Conservation (phyloP, 257 asterid species). For the Solanum dulcamara region DNA sequence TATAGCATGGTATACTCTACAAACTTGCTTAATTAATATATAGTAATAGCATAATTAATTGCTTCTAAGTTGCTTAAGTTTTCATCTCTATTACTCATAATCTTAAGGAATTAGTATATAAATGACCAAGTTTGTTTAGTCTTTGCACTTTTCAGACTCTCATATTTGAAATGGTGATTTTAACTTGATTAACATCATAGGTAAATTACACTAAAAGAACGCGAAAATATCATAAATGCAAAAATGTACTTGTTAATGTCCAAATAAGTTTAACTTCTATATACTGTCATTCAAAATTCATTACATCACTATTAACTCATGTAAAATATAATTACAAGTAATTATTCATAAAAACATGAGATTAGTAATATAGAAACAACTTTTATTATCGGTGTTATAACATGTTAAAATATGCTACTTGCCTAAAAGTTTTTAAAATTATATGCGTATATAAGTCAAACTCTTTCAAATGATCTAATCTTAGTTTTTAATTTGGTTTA, state of each 20-base stretch:
- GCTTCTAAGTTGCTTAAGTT: not conserved
- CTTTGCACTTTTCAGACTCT: not conserved
- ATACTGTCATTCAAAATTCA: not conserved
- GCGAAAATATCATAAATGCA: not conserved
- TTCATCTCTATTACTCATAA: not conserved
- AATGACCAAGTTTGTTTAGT: not conserved
- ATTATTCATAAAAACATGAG: not conserved
- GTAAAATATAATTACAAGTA: not conserved
- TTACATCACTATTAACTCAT: not conserved
- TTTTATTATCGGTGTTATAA: too few species aligned
- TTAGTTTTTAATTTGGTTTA: not conserved
- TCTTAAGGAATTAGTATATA: not conserved
- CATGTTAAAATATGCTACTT: too few species aligned
- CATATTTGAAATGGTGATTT: not conserved
- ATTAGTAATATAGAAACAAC: not conserved
- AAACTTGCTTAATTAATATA: not conserved
- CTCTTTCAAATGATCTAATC: not conserved
- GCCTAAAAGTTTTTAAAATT: too few species aligned
- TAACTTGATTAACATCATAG: not conserved
- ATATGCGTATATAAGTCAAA: not conserved
- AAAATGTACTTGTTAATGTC: not conserved
- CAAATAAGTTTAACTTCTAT: not conserved
- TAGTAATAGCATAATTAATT: not conserved
- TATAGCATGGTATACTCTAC: not conserved
- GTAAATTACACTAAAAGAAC: not conserved